phyloP scores from a whole-genome alignment of 768 basidiomycete genomes.

The Hortiboletus flavorubellus region DNA sequence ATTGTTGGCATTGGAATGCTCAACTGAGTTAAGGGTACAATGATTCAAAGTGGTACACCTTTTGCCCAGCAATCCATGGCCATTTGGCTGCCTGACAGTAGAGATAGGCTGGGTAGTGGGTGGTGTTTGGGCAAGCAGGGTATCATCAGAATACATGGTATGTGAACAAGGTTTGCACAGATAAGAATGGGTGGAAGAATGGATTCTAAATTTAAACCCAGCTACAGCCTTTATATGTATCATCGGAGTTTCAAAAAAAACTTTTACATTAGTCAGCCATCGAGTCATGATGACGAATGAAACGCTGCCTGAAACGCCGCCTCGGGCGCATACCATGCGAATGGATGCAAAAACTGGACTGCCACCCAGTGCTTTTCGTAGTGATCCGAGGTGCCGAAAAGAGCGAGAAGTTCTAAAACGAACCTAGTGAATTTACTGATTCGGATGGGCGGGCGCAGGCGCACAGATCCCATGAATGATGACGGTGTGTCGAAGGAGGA shows the following conservation, averaged over 20 bases:
- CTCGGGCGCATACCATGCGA: too few species aligned
- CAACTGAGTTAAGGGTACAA: background rate
- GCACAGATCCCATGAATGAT: too few species aligned
- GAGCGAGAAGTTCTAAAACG: too few species aligned
- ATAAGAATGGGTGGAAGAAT: background rate
- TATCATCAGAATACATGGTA: constrained; percentile 7
- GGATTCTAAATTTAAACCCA: background rate
- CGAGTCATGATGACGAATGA: background rate
- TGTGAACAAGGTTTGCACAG: background rate
- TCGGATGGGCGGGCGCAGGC: too few species aligned
- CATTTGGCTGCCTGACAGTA: background rate
- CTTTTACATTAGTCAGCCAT: background rate
- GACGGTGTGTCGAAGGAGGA: too few species aligned
- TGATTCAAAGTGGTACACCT: background rate
- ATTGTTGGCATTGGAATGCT: background rate
- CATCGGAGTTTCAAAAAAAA: constrained; percentile 20
- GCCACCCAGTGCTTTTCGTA: too few species aligned
- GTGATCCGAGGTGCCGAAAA: too few species aligned
- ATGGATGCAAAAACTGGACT: too few species aligned
- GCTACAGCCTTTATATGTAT: constrained; percentile 6
- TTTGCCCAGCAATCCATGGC: constrained; percentile 1
- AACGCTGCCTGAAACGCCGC: background rate
- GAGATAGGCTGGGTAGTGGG: background rate
- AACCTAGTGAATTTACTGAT: too few species aligned
- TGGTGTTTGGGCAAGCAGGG: background rate